phyloP scores from a whole-genome alignment of 1,284 basidiomycete genomes.

The Veloboletus limbatus region DNA sequence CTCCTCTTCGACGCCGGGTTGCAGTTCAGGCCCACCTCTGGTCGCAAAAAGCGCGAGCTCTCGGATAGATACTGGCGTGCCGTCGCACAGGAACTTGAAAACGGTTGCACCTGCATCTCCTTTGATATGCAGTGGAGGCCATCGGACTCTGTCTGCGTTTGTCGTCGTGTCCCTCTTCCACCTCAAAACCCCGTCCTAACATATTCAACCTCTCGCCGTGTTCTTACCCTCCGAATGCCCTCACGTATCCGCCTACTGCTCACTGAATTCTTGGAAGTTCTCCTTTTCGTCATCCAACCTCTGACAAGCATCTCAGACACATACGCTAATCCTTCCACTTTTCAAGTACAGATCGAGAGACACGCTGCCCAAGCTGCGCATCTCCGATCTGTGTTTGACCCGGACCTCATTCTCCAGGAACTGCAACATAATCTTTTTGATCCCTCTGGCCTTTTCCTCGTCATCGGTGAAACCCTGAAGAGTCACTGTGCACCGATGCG shows the following conservation, averaged over 20 bases:
- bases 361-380: slow-evolving; percentile 56
- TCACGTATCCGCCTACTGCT: slow-evolving; percentile 76
- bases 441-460: slow-evolving; percentile 74
- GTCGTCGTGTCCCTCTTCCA: slow-evolving; percentile 41
- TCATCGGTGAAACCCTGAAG: slow-evolving; percentile 81
- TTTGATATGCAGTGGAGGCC: slow-evolving; percentile 60
- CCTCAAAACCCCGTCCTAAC: slow-evolving; percentile 44
- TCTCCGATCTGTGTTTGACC: slow-evolving; percentile 65
- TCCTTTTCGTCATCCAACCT: slow-evolving; percentile 80
- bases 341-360: slow-evolving; percentile 54
- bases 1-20: slow-evolving; percentile 81
- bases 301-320: slow-evolving; percentile 52
- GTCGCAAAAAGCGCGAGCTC: slow-evolving; percentile 70
- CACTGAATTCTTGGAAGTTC: slow-evolving; percentile 76
- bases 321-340: slow-evolving; percentile 50
- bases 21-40: slow-evolving; percentile 69
- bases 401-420: slow-evolving; percentile 77
- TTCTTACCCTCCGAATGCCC: slow-evolving; percentile 63
- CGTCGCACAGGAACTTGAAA: slow-evolving; percentile 74
- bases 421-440: slow-evolving; percentile 78
- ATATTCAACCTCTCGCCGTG: slow-evolving; percentile 40
- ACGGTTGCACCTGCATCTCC: slow-evolving; percentile 82
- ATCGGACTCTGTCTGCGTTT: slow-evolving; percentile 59
- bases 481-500: slow-evolving; percentile 93
- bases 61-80: slow-evolving; percentile 86